Percentiles rank a stretch among this genome's conserved stretches.
phyloP scores from a whole-genome alignment of 192 early-diverging fungal genomes.

The Coemansia sp. region DNA sequence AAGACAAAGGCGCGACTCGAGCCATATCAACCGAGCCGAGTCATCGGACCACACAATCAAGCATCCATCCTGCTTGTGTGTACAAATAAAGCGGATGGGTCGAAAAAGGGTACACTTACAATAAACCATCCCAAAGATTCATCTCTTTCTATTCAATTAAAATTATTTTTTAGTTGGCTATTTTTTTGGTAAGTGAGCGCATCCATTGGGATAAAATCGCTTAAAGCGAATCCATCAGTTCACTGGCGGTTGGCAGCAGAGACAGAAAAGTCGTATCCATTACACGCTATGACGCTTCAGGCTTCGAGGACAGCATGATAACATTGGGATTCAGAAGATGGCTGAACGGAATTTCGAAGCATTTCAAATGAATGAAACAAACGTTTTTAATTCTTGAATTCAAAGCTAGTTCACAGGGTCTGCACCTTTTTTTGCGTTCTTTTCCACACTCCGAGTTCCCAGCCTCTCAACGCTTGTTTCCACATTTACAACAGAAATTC shows the following conservation, averaged over 20 bases:
- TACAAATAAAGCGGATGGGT: not conserved
- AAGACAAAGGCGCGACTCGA: not conserved
- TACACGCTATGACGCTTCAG: no score
- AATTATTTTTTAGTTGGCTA: not conserved
- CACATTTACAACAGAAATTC: no score
- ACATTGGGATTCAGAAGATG: no score
- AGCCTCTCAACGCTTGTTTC: no score
- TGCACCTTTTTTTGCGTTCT: no score
- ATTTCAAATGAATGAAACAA: no score
- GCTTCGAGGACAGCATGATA: not conserved
- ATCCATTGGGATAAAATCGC: conserved; percentile 1
- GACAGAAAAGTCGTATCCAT: not conserved
- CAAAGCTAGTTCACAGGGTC: no score
- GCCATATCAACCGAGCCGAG: not conserved
- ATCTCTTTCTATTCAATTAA: not conserved
- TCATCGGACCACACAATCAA: not conserved
- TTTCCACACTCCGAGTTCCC: no score
- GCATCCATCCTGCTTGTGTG: no score
- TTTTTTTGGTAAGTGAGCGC: conserved; percentile 1
- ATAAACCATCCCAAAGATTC: not conserved
- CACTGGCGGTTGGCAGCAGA: not conserved
- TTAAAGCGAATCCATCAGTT: not conserved
- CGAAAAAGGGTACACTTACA: not conserved
- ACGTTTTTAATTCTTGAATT: no score
- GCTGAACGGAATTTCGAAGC: no score